Base-by-base conservation (phyloP, 176 grass and related monocot species). In the Eragrostis nindensis region DNA sequence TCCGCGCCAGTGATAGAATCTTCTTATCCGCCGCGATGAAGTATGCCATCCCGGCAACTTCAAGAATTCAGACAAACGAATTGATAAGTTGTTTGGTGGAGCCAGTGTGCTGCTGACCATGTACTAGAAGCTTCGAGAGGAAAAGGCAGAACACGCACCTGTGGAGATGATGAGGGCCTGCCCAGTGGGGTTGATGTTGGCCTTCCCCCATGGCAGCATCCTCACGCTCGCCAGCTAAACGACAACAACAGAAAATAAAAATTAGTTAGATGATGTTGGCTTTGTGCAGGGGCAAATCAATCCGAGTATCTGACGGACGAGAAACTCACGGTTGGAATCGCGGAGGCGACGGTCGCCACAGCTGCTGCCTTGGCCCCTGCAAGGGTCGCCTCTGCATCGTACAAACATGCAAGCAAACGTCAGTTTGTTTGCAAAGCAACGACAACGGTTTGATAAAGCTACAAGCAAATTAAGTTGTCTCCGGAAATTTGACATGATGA, bases 1-100 rank as follows among this genome's bases (percentile, higher is more conserved):
- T 75, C 22, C 92, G 85, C 6, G 89, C 92, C 21, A 90, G 42
- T 7, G 89, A 86, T 0, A 94, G 60, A n/a, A 94, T 88, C 12
- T 85, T 92, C 83, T 94, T 94, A 72, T 95, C 92, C 3, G 92
- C 87, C 7, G 87, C 92, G 60, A 92, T 73, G 86, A 94, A 94
- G 66, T 92, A 94, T 0, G 92, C 89, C 92, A 89, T 87, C 0
- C 93, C 92, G 2, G 92, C 92, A 8, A 81, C 89, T 36, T 29
- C n/a, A 11, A 7, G 87, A 62, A 89, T 16, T n/a, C n/a, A 52
- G 11, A 55, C 10, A 8, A 61, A 24, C 25, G 8, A 0, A 61
- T 13, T 10, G 11, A n/a, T 9, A 44, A 44, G 32, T 44, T 0
- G 5, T 44, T 8, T 8, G 42, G 8, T 44, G 42, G 8, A 44